A percentile compares a stretch with the other conserved stretches of the same genome.
phyloP scores from a whole-genome alignment of 139 green algal genomes.

The Chlorella sp. region DNA sequence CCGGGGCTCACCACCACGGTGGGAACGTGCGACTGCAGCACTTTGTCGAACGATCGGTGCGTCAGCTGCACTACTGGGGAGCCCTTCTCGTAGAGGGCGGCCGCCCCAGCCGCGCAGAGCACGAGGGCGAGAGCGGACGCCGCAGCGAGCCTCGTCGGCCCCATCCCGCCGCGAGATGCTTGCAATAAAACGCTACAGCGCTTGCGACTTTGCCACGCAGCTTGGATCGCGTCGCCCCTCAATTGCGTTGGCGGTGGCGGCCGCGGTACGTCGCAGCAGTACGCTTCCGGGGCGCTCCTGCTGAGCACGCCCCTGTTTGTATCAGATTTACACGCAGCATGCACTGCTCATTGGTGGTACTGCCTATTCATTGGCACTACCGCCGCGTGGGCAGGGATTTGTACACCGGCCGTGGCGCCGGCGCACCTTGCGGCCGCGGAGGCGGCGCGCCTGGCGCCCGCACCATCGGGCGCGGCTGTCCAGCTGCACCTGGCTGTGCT shows the following conservation, averaged over 20 bases:
- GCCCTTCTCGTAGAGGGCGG: not conserved
- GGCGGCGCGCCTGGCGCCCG: no score
- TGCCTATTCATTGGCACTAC: no score
- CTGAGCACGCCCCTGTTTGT: no score
- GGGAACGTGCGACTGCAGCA: not conserved
- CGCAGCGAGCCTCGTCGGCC: not conserved
- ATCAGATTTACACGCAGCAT: no score
- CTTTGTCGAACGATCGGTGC: not conserved
- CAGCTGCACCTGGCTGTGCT: no score
- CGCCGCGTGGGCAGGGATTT: no score
- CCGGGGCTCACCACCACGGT: conserved; percentile 24
- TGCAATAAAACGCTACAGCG: not conserved
- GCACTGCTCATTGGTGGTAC: no score
- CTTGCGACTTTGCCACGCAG: not conserved
- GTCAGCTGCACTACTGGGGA: not conserved
- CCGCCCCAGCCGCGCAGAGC: not conserved
- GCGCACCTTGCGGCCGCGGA: no score
- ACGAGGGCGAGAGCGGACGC: not conserved
- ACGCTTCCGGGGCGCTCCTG: no score
- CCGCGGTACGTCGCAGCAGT: not conserved
- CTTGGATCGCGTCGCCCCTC: not conserved
- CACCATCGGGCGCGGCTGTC: no score
- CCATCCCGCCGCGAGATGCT: not conserved
- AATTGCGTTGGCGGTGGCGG: not conserved
- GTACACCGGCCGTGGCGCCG: no score